Base-by-base conservation (phyloP, 2,329 filamentous ascomycete species). In the Penicillium concentricum region DNA sequence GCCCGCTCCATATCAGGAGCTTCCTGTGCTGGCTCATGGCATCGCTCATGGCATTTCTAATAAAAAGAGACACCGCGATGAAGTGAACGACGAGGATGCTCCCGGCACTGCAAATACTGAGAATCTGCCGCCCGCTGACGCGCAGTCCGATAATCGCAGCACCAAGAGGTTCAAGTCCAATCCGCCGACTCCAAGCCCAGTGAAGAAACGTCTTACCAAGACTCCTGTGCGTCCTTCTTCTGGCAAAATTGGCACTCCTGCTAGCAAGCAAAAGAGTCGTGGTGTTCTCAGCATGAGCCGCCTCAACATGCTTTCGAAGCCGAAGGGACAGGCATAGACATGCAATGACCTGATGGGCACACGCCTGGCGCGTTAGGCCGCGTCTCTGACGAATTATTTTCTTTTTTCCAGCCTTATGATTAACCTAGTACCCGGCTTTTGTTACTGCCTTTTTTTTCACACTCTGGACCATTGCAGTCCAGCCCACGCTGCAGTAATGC, bases 281-380 rank as follows among this genome's bases (percentile, higher is more conserved):
- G 63, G 67, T 18, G 67, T 72, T 18, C 67, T 80, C 50, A 81
- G 74, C 53, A 65, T 79, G 62, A 78, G 76, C 57, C 75, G 79
- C 28, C 65, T 81, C 64, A 79, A 80, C 57, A 74, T 79, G 73
- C 71, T 81, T 34, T 69, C 77, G 16, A 74, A 74, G 56, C 79
- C 79, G 2, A 81, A 80, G 67, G 63, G 70, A 38, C 74, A 74
- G 28, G 55, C 65, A 56, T 75, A 62, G 63, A 20, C 28, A 34
- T 28, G 32, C n/a, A 39, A 35, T 51, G 44, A 30, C 20, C 8
- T 30, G 15, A 37, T 49, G 39, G 22, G 30, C 37, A 39, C 34
- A 44, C 48, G 56, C 61, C 57, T 61, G 59, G 51, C 38, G 63
- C 54, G 54, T 56, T 57, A 24, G 38, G 35, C 54, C 30, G 47